Base-by-base conservation (phyloP, 805 yeast genomes). In the Vanderwaltozyma verrucispora region DNA sequence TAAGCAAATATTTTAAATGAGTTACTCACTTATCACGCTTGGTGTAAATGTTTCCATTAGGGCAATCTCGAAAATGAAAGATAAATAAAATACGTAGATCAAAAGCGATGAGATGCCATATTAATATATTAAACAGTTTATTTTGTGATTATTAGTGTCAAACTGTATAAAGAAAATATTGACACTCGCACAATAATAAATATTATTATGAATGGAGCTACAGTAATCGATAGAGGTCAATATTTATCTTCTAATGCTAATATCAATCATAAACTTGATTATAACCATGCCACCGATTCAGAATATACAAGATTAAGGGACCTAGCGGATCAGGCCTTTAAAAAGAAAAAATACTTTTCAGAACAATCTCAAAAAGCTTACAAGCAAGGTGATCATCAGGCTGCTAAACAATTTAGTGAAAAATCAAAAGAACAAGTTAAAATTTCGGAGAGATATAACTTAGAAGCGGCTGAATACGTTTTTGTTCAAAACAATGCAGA, bases 401-500 rank as follows among this genome's bases (percentile, higher is more conserved):
- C 60, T 46, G 97, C 97, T 2, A 78, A 80, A 47, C 74, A 75
- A 42, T 65, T 83, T 41, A 80, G 94, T 35, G 75, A 74, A 27
- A 63, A 77, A 53, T 79, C 89, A 24, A 80, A 84, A 53, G 55
- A 68, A 42, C 75, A 75, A 42, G 66, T 65, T 21, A 60, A 52
- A 0, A 62, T 77, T 45, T 92, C 86, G 25, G 94, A 86, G 31
- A 56, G 65, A 28, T 74, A 69, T 54, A 88, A 88, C 60, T 63
- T 67, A 15, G 75, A 77, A 58, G 98, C 97, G 4, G 96, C 96
- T 1, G 85, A 79, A 56, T 87, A 79, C 52, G 95, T 84, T 1
- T 89, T 89, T 57, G 66, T 78, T 30, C 88, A 82, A 46, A 89
- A 89, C 59, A 89, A 89, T 54, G 74, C 84, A 28, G 96, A 88